Evolutionary conservation across 78 protist species (phyloP).

Genomic region (Guillardia theta): DNA sequence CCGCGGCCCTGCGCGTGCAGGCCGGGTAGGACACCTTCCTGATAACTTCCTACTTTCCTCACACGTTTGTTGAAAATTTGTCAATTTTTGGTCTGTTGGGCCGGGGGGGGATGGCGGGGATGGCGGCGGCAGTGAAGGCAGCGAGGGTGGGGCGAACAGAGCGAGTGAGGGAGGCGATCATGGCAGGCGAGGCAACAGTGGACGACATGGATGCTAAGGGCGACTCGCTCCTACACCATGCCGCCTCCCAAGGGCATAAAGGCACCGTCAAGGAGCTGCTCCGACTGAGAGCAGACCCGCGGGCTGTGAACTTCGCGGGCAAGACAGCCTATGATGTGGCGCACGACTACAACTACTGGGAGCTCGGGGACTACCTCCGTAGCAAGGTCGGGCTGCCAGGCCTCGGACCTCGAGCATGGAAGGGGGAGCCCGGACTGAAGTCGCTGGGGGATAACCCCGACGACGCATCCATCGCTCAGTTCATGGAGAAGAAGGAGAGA

Average conservation of each 20-base stretch:
- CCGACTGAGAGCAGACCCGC: neutral
- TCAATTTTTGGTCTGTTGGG: too few species aligned
- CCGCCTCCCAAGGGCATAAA: conserved; percentile 10
- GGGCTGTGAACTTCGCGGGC: neutral
- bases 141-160: too few species aligned
- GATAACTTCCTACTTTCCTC: too few species aligned
- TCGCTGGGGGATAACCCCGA: neutral
- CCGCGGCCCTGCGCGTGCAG: too few species aligned
- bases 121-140: too few species aligned
- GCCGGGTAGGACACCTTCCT: too few species aligned
- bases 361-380: conserved; percentile 1
- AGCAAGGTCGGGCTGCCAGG: neutral
- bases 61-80: too few species aligned
- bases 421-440: neutral
- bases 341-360: conserved; percentile 18
- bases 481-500: neutral
- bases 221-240: neutral
- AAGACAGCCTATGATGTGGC: neutral
- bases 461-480: neutral
- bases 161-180: neutral
- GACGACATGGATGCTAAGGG: neutral
- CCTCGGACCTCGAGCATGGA: neutral
- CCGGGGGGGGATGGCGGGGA: too few species aligned
- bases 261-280: neutral
- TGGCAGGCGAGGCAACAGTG: neutral